A percentile compares a stretch with the other conserved stretches of the same genome.
Conservation (phyloP, 148 eudicot species). For the Fagopyrum esculentum region DNA sequence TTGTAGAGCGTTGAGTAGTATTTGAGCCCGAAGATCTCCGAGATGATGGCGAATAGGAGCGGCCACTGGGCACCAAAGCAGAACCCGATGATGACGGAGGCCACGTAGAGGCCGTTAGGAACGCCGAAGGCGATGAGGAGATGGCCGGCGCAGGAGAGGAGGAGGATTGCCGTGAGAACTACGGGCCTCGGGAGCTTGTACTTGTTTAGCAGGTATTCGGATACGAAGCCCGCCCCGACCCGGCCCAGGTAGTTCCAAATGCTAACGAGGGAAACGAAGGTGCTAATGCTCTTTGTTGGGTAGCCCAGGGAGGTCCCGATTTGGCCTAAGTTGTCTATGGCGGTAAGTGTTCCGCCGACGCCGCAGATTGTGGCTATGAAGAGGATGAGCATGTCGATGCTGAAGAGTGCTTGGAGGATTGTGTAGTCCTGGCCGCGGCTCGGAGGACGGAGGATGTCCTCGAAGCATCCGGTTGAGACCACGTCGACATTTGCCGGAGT, state of each 20-base stretch:
- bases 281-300: constrained; percentile 24
- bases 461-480: constrained; percentile 17
- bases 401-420: constrained; percentile 35
- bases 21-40: constrained; percentile 34
- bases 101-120: constrained; percentile 28
- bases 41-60: constrained; percentile 30
- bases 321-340: constrained; percentile 40
- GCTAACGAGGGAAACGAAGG: constrained; percentile 38
- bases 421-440: constrained; percentile 36
- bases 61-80: constrained; percentile 41
- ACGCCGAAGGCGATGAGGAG: constrained; percentile 34
- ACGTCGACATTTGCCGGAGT: neutral
- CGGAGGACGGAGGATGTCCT: constrained; percentile 24
- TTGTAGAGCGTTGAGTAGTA: constrained; percentile 37
- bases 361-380: constrained; percentile 31
- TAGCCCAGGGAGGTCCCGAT: constrained; percentile 39
- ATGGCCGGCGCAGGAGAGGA: constrained; percentile 30
- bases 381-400: constrained; percentile 33
- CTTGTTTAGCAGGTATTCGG: constrained; percentile 28
- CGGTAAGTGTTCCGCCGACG: constrained; percentile 32
- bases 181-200: constrained; percentile 34
- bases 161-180: constrained; percentile 26
- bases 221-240: constrained; percentile 28
- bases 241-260: constrained; percentile 45
- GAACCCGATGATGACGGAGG: constrained; percentile 34